Base-by-base conservation (phyloP, 345 rosid genomes). In the Linum trigynum region DNA sequence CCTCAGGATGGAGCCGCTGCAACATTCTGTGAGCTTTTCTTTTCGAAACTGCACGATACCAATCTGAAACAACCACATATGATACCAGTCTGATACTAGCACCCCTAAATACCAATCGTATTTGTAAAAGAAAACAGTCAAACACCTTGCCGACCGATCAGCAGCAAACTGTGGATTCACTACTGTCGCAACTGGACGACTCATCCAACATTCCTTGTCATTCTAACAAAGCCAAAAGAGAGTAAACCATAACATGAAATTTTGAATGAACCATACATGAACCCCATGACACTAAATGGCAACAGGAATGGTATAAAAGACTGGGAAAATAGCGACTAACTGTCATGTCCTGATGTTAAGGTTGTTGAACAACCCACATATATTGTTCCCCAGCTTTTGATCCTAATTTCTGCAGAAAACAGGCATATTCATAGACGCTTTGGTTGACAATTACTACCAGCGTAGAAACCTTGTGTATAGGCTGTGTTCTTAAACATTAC, bases 401-500 rank as follows among this genome's bases (percentile, higher is more conserved):
- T 48, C 53, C 53, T 48, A 10, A 48, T 48, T 48, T 15, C 14
- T 0, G 53, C 14, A 48, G 53, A 45, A 45, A 48, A 3, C 53
- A 48, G 53, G 14, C 11, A 23, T 23, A 9, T 15, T 48, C 53
- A 48, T 48, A 36, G 3, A 7, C 80, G 80, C 70, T 78, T 77
- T n/a, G 79, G 81, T 64, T 73, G 75, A 68, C 39, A 41, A 11
- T 2, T 39, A 40, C 38, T 75, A 72, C 96, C 97, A 2, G 98
- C 94, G 14, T 76, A 62, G 75, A 92, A 92, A 58, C 96, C 98
- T 80, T 87, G 84, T 0, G 91, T 50, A 56, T 89, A 92, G 4
- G 94, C 91, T 2, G 90, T 76, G 83, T 86, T 92, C 90, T 88
- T 85, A 81, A 79, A 89, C 74, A 88, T 85, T 23, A 72, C 72